Base-by-base conservation (phyloP, 2,329 filamentous ascomycete genomes). In the Geosmithia flava region DNA sequence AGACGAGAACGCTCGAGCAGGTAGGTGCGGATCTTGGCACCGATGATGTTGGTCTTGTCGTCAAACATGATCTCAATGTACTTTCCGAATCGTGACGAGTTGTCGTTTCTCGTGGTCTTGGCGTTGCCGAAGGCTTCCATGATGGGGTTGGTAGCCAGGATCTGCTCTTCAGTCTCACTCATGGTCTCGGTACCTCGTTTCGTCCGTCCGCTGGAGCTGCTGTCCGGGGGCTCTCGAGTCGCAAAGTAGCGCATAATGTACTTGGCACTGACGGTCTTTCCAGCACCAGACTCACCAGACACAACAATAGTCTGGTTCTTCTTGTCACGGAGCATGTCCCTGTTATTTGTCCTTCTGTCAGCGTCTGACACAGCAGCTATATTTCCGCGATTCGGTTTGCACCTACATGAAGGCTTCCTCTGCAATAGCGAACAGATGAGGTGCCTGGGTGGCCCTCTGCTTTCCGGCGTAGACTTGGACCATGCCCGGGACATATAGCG, bases 41-140 rank as follows among this genome's bases (percentile, higher is more conserved):
- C 93, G 61, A 97, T 96, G 59, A 98, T 98, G 64, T 94, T 93
- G 53, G 88, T 95, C 59, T 84, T 80, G 53, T 87, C 80, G 69
- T 97, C 90, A 66, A 98, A 98, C 88, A 97, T 91, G 63, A 98
- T 98, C 71, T 98, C 93, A 58, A 98, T 97, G 67, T 98, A 98
- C 75, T 98, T 98, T 65, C 93, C 93, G 68, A 98, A 98, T 60
- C 93, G 81, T 42, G 93, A 98, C 43, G 93, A 98, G 70, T 98
- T 98, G 70, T 98, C 93, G 70, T 98, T 98, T 64, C 93, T 80
- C 11, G 93, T 98, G n/a, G 93, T 98, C 72, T 98, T 98, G 48
- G 93, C 93, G 71, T 98, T 98, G 64, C 93, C 93, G 62, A 98
- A 98, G 33, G 93, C 91, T 78, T 98, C 93, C 93, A 98, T 98